Conservation (phyloP, 495 filamentous ascomycete genomes). For the Penicillium verhagenii region DNA sequence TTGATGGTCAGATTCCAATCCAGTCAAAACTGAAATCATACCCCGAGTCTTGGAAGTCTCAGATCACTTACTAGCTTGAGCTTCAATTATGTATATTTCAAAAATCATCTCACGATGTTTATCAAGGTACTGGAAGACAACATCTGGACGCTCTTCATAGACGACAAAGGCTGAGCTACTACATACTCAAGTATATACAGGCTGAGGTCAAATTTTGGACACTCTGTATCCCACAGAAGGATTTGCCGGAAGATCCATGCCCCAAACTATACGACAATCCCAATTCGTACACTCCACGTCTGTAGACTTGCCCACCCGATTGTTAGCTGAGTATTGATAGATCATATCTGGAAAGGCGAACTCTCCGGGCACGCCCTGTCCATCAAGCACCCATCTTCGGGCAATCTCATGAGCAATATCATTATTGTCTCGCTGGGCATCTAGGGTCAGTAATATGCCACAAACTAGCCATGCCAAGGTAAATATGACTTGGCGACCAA, state of each 20-base stretch:
- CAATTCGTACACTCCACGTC: conserved; percentile 11
- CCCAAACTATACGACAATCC: conserved; percentile 37
- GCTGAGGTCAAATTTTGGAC: conserved; percentile 9
- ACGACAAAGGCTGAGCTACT: too few relatives aligned
- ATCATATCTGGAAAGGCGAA: conserved; percentile 32
- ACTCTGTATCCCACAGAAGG: conserved; percentile 28
- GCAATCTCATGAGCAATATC: conserved; percentile 30
- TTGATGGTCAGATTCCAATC: too few relatives aligned
- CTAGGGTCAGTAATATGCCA: conserved; percentile 29
- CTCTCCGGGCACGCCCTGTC: conserved; percentile 33
- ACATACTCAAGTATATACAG: too few relatives aligned
- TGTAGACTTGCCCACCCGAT: background rate
- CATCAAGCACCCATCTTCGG: conserved; percentile 32
- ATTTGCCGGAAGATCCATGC: conserved; percentile 25
- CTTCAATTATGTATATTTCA: too few relatives aligned
- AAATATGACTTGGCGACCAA: conserved; percentile 32
- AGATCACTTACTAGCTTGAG: too few relatives aligned
- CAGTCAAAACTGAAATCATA: too few relatives aligned
- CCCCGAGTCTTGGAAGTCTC: too few relatives aligned
- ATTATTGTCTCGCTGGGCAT: conserved; percentile 34
- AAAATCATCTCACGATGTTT: too few relatives aligned
- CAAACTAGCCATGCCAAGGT: conserved; percentile 34
- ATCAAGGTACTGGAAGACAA: too few relatives aligned
- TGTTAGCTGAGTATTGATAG: conserved; percentile 9
- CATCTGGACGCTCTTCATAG: too few relatives aligned